A percentile compares a stretch with the other conserved stretches of the same genome.
Evolutionary conservation across 345 rosid species (phyloP).

Genomic region (Limnanthes douglasii): DNA sequence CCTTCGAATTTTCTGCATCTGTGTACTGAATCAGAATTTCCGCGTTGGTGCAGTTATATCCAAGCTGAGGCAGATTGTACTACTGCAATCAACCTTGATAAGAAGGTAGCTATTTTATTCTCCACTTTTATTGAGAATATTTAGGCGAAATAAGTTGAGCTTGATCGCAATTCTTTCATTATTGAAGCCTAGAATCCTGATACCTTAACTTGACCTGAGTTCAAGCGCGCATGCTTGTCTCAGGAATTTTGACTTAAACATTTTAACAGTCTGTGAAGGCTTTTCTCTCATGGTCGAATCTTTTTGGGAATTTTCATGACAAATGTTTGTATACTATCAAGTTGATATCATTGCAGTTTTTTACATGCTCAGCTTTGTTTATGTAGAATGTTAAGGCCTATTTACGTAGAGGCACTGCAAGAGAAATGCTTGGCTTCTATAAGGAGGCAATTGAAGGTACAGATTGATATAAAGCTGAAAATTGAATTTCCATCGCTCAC

Average conservation of each 20-base stretch:
- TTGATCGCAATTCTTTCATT: too few relatives aligned
- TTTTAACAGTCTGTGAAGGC: too few relatives aligned
- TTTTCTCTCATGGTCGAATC: too few relatives aligned
- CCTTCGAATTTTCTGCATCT: not conserved
- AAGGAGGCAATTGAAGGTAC: conserved; percentile 86
- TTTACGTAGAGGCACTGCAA: conserved; percentile 89
- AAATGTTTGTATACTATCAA: not conserved
- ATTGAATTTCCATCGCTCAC: not conserved
- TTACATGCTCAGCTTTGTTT: not conserved
- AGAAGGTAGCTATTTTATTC: conserved; percentile 85
- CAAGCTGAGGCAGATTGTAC: conserved; percentile 92
- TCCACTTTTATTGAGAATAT: too few relatives aligned
- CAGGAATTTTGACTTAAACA: too few relatives aligned
- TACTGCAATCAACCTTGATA: conserved; percentile 68
- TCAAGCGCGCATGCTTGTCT: too few relatives aligned
- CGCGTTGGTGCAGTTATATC: conserved; percentile 35
- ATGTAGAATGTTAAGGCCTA: conserved; percentile 83
- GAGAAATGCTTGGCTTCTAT: conserved; percentile 68
- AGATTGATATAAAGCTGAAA: not conserved
- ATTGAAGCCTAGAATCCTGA: too few relatives aligned
- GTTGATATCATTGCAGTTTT: too few relatives aligned
- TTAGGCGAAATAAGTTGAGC: too few relatives aligned
- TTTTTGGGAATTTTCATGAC: too few relatives aligned
- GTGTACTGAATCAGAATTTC: conserved; percentile 3
- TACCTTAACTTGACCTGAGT: too few relatives aligned